Evolutionary conservation across 1,284 basidiomycete genomes (phyloP), one percentile per base, ranked within the genome.

Genomic region (Melampsora larici-populina): DNA sequence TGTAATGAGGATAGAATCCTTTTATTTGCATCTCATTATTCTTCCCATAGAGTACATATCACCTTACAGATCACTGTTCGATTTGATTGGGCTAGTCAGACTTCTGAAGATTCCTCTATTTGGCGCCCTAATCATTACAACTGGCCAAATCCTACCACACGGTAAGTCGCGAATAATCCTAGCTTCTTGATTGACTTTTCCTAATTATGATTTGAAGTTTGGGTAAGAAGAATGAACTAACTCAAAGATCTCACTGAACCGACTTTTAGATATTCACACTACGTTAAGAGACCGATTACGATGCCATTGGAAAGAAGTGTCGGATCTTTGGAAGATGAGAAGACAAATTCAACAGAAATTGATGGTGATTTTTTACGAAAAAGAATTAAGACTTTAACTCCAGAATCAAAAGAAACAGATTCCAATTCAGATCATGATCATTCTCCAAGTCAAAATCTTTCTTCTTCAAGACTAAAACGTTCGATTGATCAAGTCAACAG

Each of bases 121-220:
- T 58, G 55, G 55, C 21, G n/a, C 8, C 55, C 55, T 58, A n/a
- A 58, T 58, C 55, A 58, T 13, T 58, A 13, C 55, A 58, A 58
- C 55, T 58, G 55, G 55, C 55, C 55, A 58, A 58, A 58, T 29
- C 55, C 55, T 29, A 58, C 55, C n/a, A 29, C n/a, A 21, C n/a
- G 55, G 55, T 58, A 58, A 58, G 55, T 58, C n/a, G 3, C 55
- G 3, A 9, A n/a, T 24, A 21, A 24, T 9, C 24, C 24, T 58
- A 24, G n/a, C 29, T 24, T 24, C 29, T 29, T 58, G 21, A 58
- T n/a, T 29, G 8, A 2, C n/a, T 58, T 58, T 58, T 4, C 29
- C 55, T n/a, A n/a, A n/a, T n/a, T n/a, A n/a, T n/a, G n/a, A n/a
- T n/a, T n/a, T n/a, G n/a, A n/a, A n/a, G n/a, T n/a, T 21, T 58